Evolutionary conservation across 1,284 basidiomycete species (phyloP), one percentile per base, ranked within the genome.

Genomic region (Rhodofomes roseus): DNA sequence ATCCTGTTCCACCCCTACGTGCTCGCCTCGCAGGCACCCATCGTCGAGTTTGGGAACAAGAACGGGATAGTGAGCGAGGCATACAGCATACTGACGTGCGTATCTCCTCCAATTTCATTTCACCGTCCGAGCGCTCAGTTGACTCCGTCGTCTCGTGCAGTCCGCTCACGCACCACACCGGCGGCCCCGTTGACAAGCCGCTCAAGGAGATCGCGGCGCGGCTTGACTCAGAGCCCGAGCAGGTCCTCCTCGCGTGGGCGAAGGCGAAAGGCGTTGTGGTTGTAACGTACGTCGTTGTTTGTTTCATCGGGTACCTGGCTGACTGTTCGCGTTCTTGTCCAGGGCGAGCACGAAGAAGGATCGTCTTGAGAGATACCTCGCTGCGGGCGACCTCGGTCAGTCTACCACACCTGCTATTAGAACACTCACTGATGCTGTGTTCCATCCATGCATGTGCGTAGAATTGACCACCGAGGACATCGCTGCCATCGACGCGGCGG

Each of bases 1-100:
- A 85, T 88, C 62, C 70, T 72, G 16, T 77, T 92, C 37, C 86
- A 92, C 66, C 90, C 90, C 2, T 92, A 92, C 71, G 89, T 89
- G 62, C 84, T 86, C 2, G 71, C 79, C 37, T 73, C 78, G 27
- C 84, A 83, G 55, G 69, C 79, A 0, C 73, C 73, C 0, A 73
- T 90, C 5, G 74, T 93, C 16, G 81, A 82, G 34, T 89, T 79
- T 67, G 79, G 82, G 59, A 76, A 77, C 1, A 72, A 79, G 62
- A 80, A 91, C 61, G 80, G 81, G 23, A 89, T 94, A 65, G 77
- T 84, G 29, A 83, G 84, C 37, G 89, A 92, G 73, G 90, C 85
- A 0, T 93, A 90, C 73, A 85, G 87, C 59, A 79, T 81, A 54
- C 77, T 93, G 18, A 80, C 79, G 85, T 88, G 62, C 18, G 81